Conservation (phyloP, 306 rosid species). For the Trifolium subterraneum region DNA sequence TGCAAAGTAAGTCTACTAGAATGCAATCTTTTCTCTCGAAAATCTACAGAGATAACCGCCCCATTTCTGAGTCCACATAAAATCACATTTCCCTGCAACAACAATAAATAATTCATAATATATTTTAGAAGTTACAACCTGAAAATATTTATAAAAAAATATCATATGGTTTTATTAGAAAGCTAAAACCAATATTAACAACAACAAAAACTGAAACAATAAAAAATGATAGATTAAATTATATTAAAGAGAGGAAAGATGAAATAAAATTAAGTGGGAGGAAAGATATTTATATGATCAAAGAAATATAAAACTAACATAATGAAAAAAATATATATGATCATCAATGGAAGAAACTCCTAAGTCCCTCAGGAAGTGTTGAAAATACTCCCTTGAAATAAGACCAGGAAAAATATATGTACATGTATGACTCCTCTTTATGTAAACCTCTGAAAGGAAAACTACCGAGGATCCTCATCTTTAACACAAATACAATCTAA, state of each 20-base stretch:
- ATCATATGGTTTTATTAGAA: constrained; percentile 4
- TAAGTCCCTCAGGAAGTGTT: not conserved
- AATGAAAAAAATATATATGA: constrained; percentile 4
- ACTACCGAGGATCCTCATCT: not conserved
- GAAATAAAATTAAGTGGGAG: not conserved
- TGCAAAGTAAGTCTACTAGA: constrained; percentile 55
- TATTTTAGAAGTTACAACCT: constrained; percentile 24
- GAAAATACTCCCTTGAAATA: not conserved
- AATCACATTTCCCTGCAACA: constrained; percentile 76
- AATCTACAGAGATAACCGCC: constrained; percentile 73
- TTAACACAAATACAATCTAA: not conserved
- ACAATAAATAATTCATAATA: constrained; percentile 18
- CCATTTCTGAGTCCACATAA: constrained; percentile 97
- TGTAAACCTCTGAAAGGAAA: not conserved
- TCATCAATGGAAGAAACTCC: constrained; percentile 1
- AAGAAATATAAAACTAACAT: not conserved
- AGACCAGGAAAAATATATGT: not conserved
- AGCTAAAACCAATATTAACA: not conserved
- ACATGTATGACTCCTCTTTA: not conserved
- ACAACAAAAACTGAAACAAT: not conserved
- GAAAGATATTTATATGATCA: constrained; percentile 1
- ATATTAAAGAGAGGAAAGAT: constrained; percentile 4
- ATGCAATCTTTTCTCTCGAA: constrained; percentile 64
- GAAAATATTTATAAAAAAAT: not conserved
- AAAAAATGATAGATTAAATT: constrained; percentile 11